Percentiles rank a stretch among this genome's conserved stretches.
These are phyloP conservation scores for Podospora comata DNA, from an alignment of 495 filamentous ascomycete genomes.

Conservation along the genomic window DNA sequence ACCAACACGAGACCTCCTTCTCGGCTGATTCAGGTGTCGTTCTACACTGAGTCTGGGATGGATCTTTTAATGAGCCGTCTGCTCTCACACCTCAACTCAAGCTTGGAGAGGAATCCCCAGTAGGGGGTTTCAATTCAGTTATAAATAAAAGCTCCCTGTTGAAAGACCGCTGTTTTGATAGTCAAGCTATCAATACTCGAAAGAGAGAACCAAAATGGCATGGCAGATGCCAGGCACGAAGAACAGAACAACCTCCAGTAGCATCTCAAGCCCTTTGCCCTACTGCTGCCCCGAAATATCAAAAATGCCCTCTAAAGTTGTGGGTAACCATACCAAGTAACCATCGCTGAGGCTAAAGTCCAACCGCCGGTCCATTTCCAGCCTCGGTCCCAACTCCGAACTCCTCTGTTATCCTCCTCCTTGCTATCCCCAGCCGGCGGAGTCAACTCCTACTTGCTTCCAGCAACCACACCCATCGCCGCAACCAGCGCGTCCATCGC, in stretches of 20 bases:
- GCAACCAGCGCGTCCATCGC: constrained; percentile 69
- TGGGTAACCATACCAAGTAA: neutral
- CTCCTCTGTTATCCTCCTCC: neutral
- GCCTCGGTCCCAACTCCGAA: neutral
- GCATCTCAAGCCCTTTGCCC: neutral
- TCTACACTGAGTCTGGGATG: no score
- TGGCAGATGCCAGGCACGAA: neutral
- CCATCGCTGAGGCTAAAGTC: neutral
- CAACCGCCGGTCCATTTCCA: neutral
- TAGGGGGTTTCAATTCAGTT: no score
- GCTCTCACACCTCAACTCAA: no score
- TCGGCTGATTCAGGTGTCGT: no score
- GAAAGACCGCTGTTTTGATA: neutral
- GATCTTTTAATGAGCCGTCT: no score
- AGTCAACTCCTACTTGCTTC: neutral
- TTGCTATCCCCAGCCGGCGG: neutral
- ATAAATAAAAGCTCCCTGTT: no score
- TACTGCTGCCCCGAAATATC: no score
- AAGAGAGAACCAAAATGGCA: neutral
- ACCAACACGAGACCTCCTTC: no score
- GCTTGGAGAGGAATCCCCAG: no score
- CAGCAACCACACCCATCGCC: constrained; percentile 45
- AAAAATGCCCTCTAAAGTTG: no score
- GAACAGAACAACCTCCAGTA: neutral
- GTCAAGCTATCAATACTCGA: neutral